These are phyloP conservation scores for Nemania sp. DNA, from an alignment of 2,329 filamentous ascomycete species.

Conservation along the genomic window DNA sequence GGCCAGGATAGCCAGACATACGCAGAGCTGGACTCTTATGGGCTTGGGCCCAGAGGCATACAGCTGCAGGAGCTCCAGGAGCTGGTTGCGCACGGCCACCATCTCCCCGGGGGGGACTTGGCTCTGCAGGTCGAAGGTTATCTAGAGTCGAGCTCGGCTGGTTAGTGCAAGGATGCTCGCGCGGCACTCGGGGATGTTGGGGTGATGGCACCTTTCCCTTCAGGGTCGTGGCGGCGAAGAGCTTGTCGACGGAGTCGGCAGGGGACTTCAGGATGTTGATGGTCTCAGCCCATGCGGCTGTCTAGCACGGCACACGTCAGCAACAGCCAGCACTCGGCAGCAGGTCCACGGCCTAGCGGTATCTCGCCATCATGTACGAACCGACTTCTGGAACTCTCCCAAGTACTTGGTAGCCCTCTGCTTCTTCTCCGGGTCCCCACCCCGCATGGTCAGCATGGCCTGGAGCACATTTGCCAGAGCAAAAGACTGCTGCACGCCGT, in stretches of 20 bases:
- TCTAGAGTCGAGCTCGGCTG: conserved; percentile 57
- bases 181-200: conserved; percentile 4
- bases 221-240: conserved; percentile 95
- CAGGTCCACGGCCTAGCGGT: neutral
- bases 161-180: conserved; percentile 24
- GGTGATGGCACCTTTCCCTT: conserved; percentile 83
- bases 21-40: conserved; percentile 88
- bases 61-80: conserved; percentile 78
- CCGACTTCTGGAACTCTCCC: conserved; percentile 97
- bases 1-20: conserved; percentile 90
- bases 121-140: conserved; percentile 87
- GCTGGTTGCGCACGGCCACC: conserved; percentile 77
- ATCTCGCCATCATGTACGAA: conserved; percentile 52
- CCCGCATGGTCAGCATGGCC: conserved; percentile 90
- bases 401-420: conserved; percentile 89
- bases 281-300: conserved; percentile 88
- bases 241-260: conserved; percentile 80
- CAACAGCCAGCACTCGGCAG: neutral
- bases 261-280: conserved; percentile 84
- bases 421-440: conserved; percentile 80
- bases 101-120: conserved; percentile 81
- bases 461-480: conserved; percentile 76
- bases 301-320: conserved; percentile 55
- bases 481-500: conserved; percentile 71
- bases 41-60: conserved; percentile 83